Evolutionary conservation across 768 basidiomycete genomes (phyloP).

Genomic region (Suillus subalutaceus): DNA sequence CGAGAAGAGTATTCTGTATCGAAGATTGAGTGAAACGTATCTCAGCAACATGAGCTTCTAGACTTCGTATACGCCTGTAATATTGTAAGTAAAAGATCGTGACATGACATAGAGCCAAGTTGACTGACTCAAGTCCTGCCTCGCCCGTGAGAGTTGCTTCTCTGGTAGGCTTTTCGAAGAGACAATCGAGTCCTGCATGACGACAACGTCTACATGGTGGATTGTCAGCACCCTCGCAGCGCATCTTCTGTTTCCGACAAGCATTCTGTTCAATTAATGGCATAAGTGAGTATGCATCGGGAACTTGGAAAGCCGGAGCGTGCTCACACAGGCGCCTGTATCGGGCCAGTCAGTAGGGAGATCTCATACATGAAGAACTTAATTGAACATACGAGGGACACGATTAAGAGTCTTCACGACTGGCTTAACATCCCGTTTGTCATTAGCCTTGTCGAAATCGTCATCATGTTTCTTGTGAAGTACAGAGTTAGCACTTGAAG

Average conservation of each 20-base stretch:
- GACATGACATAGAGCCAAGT: conserved; percentile 7
- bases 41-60: conserved; percentile 85
- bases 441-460: conserved; percentile 33
- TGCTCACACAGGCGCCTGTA: conserved; percentile 79
- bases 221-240: conserved; percentile 94
- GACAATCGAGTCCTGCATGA: conserved; percentile 86
- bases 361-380: conserved; percentile 17
- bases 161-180: conserved; percentile 92
- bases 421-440: conserved; percentile 75
- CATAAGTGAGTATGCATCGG: conserved; percentile 22
- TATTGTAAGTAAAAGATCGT: conserved; percentile 20
- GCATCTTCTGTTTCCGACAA: conserved; percentile 96
- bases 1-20: conserved; percentile 80
- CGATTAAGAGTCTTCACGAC: conserved; percentile 78
- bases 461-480: conserved; percentile 65
- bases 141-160: conserved; percentile 88
- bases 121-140: conserved; percentile 82
- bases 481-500: conserved; percentile 7
- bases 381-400: conserved; percentile 72
- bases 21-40: conserved; percentile 71
- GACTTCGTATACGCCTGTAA: conserved; percentile 82
- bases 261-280: conserved; percentile 65
- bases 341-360: neutral
- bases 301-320: conserved; percentile 14
- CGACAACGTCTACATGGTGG: conserved; percentile 96